Evolutionary conservation across 1,284 basidiomycete genomes (phyloP), one percentile per base, ranked within the genome.

Genomic region (Ceratobasidium sp.): DNA sequence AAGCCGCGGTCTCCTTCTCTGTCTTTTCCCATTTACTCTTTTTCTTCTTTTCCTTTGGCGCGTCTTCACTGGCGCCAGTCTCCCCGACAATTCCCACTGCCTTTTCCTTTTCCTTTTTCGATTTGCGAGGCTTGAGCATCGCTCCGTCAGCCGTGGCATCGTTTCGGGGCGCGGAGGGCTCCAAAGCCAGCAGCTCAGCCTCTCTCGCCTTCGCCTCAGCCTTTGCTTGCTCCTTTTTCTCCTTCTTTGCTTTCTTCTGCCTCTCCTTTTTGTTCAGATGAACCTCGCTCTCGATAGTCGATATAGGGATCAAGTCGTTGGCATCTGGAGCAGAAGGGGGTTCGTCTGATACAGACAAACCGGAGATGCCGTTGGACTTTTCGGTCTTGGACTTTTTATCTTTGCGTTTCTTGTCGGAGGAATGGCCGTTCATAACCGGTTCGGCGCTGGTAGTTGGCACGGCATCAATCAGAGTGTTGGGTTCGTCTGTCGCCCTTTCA

Each of bases 221-320:
- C 72, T 63, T 77, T 63, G 78, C 68, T 11, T 53, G 16, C n/a
- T 59, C 58, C 24, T 75, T 76, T 39, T 76, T 80, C 68, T 79
- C 77, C 69, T 77, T 76, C 77, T 81, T 80, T 14, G 43, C 54
- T 27, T 71, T 71, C 29, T 72, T 58, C 73, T 77, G 79, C 77
- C 78, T 78, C 65, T 80, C 78, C 66, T 81, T 80, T 76, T 80
- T 79, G 74, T 82, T 83, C 58, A 41, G 16, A 59, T 59, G 58
- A 9, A 9, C n/a, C 34, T 59, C 58, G n/a, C 58, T 59, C 73
- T 76, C 76, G 56, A 62, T 62, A 0, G 31, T 72, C 8, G 69
- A 41, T 19, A 72, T 14, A 22, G 69, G 69, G 6, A 72, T 62
- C 46, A 62, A 22, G 27, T 72, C 69, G 9, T 24, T 31, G 14